Evolutionary conservation across 352 stramenopile species (phyloP), one percentile per base, ranked within the genome.

Genomic region (Globisporangium parvum): DNA sequence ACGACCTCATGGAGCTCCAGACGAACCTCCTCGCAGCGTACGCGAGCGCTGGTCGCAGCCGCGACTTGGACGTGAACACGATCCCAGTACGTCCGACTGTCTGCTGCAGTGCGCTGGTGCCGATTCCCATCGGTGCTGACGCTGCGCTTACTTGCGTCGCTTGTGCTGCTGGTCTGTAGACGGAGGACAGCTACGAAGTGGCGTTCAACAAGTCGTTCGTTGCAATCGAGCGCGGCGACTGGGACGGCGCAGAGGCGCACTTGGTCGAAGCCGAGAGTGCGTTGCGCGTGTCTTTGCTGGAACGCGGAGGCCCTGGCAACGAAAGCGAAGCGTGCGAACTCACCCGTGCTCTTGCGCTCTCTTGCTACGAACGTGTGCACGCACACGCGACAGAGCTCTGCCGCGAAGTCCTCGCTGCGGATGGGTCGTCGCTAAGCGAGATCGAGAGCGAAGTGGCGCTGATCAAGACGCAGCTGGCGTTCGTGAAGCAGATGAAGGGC

Each of bases 121-220:
- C 20, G 10, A 17, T 9, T 28, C 9, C 10, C 44, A 28, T 20
- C 18, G 17, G 37, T 53, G 21, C 18, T 45, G 35, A 53, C 23
- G 24, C 14, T 51, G 45, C 23, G n/a, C n/a, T n/a, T 57, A 2
- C 5, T 17, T 9, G 24, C 33, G 14, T 3, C 15, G 2, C 14
- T 37, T 10, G 31, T 8, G 31, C 6, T 37, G 31, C 47, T 10
- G 31, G 6, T 10, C 31, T 37, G 31, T 44, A 88, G 81, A 77
- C 75, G 37, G 71, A 91, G 33, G 82, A 87, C 53, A 86, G 71
- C 47, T 91, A 87, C 41, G 83, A 93, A 57, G 65, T 93, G 49
- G 77, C 80, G 12, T 93, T 88, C 58, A 93, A 93, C 67, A 90
- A 89, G 67, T 87, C 83, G 55, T 88, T 93, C 53, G 62, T 87